Evolutionary conservation across 495 filamentous ascomycete genomes (phyloP).

Genomic region (Penicillium odoratum): DNA sequence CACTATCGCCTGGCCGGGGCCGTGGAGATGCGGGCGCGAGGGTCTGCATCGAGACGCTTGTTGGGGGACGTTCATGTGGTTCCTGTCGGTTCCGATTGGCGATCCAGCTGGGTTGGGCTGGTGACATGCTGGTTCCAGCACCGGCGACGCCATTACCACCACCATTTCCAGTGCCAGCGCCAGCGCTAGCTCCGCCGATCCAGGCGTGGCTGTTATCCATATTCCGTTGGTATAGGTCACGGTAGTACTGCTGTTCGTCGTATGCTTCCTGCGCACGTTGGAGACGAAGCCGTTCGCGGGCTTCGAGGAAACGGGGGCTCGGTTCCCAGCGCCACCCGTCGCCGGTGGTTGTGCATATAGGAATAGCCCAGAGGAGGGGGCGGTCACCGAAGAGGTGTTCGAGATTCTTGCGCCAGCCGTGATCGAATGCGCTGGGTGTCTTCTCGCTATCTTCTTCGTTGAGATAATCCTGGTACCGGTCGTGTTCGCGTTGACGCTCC

Average conservation of each 20-base stretch:
- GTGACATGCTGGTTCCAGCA: neutral
- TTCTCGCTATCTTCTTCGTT: conserved; percentile 83
- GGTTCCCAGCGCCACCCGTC: conserved; percentile 98
- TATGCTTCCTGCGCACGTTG: conserved; percentile 58
- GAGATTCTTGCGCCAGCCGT: conserved; percentile 80
- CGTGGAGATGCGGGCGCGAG: conserved; percentile 46
- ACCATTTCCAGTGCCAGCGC: neutral
- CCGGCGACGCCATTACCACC: neutral
- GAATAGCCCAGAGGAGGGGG: conserved; percentile 73
- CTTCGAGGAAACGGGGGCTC: conserved; percentile 67
- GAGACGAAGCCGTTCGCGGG: conserved; percentile 57
- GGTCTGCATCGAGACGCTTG: conserved; percentile 56
- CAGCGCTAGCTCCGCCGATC: conserved; percentile 24
- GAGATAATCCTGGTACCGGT: conserved; percentile 83
- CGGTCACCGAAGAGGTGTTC: conserved; percentile 75
- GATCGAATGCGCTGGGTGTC: conserved; percentile 89
- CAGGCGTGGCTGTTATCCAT: conserved; percentile 37
- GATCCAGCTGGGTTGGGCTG: conserved; percentile 22
- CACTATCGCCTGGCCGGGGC: conserved; percentile 44
- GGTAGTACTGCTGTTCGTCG: conserved; percentile 49
- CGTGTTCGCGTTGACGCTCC: conserved; percentile 68
- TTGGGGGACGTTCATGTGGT: conserved; percentile 48
- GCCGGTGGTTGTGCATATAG: conserved; percentile 77
- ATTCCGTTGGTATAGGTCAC: conserved; percentile 43
- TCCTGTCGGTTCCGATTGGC: conserved; percentile 51